A percentile compares a stretch with the other conserved stretches of the same genome.
Conservation (phyloP, 2,329 filamentous ascomycete genomes). For the Raffaelea deltoideospora region DNA sequence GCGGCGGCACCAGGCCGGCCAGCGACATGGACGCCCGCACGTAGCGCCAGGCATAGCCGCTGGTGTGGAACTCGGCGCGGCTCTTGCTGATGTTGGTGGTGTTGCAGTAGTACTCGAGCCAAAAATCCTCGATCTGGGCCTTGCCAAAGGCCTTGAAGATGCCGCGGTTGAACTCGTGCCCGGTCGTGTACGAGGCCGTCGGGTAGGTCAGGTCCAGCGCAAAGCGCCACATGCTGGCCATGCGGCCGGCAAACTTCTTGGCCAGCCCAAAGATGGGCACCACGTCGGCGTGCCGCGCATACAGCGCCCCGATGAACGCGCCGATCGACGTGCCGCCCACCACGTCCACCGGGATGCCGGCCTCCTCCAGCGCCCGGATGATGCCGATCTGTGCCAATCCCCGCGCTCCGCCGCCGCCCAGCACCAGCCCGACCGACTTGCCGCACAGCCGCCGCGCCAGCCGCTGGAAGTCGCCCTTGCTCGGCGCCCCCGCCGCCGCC, state of each 20-base stretch:
- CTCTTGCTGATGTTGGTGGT: slow-evolving; percentile 97
- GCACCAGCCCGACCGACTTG: slow-evolving; percentile 84
- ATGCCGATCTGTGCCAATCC: slow-evolving; percentile 89
- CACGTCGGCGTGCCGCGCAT: slow-evolving; percentile 89
- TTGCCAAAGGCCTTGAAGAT: slow-evolving; percentile 98
- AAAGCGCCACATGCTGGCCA: slow-evolving; percentile 99
- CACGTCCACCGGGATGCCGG: slow-evolving; percentile 89
- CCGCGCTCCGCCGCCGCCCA: slow-evolving; percentile 84
- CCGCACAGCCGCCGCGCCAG: slow-evolving; percentile 81
- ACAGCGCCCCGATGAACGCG: slow-evolving; percentile 85
- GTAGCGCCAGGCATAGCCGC: slow-evolving; percentile 94
- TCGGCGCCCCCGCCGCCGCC: slow-evolving; percentile 77
- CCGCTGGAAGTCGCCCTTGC: slow-evolving; percentile 93
- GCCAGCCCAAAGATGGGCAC: slow-evolving; percentile 93
- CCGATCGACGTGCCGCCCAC: slow-evolving; percentile 94
- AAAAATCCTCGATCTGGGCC: slow-evolving; percentile 96
- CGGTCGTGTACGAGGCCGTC: slow-evolving; percentile 91
- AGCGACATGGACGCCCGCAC: slow-evolving; percentile 94
- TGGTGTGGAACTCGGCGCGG: slow-evolving; percentile 81
- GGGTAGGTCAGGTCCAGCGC: slow-evolving; percentile 92
- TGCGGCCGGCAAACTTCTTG: slow-evolving; percentile 96
- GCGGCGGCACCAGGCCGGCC: slow-evolving; percentile 76
- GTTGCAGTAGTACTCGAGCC: slow-evolving; percentile 98
- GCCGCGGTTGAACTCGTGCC: slow-evolving; percentile 95
- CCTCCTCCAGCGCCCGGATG: slow-evolving; percentile 88